These are phyloP conservation scores for Debaryomyces subglobosus DNA, from an alignment of 1,139 yeast genomes.

Conservation along the genomic window DNA sequence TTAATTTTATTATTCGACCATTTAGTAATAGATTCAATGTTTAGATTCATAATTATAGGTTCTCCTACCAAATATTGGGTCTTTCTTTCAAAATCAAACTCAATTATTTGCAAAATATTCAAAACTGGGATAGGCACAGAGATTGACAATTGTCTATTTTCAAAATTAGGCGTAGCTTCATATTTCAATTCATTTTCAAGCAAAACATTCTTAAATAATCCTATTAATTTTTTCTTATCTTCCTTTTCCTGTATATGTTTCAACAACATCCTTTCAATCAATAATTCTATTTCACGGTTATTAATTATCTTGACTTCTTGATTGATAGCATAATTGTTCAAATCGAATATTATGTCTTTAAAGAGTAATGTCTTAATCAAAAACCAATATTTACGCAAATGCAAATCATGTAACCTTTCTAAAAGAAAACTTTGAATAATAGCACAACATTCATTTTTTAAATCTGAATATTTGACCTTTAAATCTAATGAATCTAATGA, in stretches of 20 bases:
- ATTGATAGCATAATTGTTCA: constrained; percentile 41
- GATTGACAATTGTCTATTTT: constrained; percentile 36
- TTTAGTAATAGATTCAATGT: constrained; percentile 45
- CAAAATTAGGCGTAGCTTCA: constrained; percentile 4
- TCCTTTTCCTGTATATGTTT: constrained; percentile 18
- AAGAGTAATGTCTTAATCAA: constrained; percentile 29
- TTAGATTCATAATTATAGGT: constrained; percentile 51
- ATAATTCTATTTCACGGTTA: constrained; percentile 16
- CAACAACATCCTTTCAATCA: constrained; percentile 18
- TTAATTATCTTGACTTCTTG: constrained; percentile 27
- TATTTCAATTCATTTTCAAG: constrained; percentile 10
- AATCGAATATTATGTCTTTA: constrained; percentile 33
- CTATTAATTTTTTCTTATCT: constrained; percentile 19
- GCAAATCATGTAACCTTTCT: constrained; percentile 13
- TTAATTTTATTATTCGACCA: constrained; percentile 36
- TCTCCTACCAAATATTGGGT: constrained; percentile 63
- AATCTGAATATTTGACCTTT: constrained; percentile 45
- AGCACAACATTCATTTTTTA: constrained; percentile 45
- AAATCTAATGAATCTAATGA: constrained; percentile 44
- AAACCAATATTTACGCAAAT: constrained; percentile 25
- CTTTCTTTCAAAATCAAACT: constrained; percentile 41
- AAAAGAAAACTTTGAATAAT: constrained; percentile 16
- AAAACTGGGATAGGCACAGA: constrained; percentile 57
- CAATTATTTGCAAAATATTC: constrained; percentile 53
- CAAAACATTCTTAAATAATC: constrained; percentile 14